Conservation (phyloP, 2,329 filamentous ascomycete species). For the Alternaria triticimaculans region DNA sequence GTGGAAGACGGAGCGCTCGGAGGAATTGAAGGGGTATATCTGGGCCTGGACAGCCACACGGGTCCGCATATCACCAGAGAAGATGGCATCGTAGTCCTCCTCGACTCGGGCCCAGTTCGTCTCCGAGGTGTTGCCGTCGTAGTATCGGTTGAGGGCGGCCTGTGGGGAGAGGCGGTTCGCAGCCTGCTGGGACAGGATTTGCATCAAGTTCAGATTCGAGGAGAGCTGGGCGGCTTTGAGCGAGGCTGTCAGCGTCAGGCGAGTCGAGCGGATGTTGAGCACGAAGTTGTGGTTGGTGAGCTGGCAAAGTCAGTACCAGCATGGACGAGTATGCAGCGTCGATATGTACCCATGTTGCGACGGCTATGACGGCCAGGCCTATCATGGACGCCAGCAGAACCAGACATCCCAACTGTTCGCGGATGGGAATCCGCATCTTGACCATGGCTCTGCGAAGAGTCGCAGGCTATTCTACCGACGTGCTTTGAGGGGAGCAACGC, state of each 20-base stretch:
- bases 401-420: constrained; percentile 82
- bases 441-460: constrained; percentile 32
- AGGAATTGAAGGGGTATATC: constrained; percentile 74
- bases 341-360: constrained; percentile 68
- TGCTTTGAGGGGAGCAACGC: constrained; percentile 11
- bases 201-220: constrained; percentile 78
- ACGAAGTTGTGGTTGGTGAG: constrained; percentile 68
- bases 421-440: constrained; percentile 83
- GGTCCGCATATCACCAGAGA: constrained; percentile 62
- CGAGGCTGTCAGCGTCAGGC: constrained; percentile 79
- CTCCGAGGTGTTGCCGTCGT: constrained; percentile 60
- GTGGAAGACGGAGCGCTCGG: constrained; percentile 52
- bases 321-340: not conserved
- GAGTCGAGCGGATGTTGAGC: constrained; percentile 62
- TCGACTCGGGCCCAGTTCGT: constrained; percentile 67
- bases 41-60: constrained; percentile 70
- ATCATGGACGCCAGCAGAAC: constrained; percentile 77
- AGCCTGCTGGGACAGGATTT: constrained; percentile 75
- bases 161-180: constrained; percentile 67
- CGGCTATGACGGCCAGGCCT: constrained; percentile 77
- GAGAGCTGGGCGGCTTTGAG: constrained; percentile 84
- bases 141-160: constrained; percentile 58
- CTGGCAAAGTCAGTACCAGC: constrained; percentile 41
- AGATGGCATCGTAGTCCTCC: constrained; percentile 73
- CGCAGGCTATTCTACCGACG: not conserved